These are phyloP conservation scores for Porcisia deanei DNA, from an alignment of 208 protist species.

Conservation along the genomic window DNA sequence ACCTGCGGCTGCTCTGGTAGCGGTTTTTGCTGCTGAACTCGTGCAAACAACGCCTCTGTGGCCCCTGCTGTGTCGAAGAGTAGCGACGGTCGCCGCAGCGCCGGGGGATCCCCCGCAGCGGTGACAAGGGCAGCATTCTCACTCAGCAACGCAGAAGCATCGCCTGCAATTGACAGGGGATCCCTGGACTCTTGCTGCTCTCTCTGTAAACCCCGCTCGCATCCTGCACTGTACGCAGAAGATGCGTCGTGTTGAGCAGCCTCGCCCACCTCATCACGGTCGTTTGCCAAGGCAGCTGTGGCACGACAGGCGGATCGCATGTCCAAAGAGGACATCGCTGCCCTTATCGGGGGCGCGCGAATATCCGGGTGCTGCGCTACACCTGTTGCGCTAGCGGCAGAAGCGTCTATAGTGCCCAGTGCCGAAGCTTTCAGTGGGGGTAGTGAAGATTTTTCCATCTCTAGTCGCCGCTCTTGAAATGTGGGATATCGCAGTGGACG, in stretches of 20 bases:
- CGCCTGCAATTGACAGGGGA: background rate
- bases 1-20: background rate
- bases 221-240: background rate
- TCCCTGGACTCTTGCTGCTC: background rate
- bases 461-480: background rate
- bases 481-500: background rate
- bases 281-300: background rate
- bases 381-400: background rate
- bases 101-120: slow-evolving; percentile 10
- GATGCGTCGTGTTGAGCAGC: background rate
- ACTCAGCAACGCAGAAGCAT: background rate
- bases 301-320: background rate
- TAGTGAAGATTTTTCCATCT: background rate
- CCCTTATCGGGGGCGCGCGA: background rate
- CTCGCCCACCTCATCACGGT: background rate
- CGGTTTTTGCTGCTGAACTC: slow-evolving; percentile 14
- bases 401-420: background rate
- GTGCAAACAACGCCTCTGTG: slow-evolving; percentile 27
- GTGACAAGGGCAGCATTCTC: background rate
- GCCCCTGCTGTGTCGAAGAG: slow-evolving; percentile 27
- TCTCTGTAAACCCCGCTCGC: background rate
- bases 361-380: background rate
- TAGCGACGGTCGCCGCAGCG: slow-evolving; percentile 18
- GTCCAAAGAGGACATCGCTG: background rate
- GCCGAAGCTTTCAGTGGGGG: background rate